Percentiles rank a stretch among this genome's conserved stretches.
These are phyloP conservation scores for Jackrogersella minutella DNA, from an alignment of 495 filamentous ascomycete genomes.

Conservation along the genomic window DNA sequence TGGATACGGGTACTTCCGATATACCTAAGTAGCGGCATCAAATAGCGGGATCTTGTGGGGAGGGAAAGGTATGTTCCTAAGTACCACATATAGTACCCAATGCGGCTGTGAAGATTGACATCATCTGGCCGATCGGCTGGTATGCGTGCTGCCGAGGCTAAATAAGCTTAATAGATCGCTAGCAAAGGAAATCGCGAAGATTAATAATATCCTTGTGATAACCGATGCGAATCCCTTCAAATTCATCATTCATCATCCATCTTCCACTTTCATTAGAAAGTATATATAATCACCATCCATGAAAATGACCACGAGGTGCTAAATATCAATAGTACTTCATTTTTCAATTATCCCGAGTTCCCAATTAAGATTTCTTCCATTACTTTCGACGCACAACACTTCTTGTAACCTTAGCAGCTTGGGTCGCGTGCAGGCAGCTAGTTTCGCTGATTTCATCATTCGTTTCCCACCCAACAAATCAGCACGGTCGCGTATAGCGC, in stretches of 20 bases:
- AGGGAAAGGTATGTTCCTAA: slow-evolving; percentile 23
- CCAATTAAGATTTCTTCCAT: no score
- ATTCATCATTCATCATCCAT: background rate
- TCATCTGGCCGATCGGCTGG: slow-evolving; percentile 26
- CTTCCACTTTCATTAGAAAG: background rate
- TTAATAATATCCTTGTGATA: slow-evolving; percentile 19
- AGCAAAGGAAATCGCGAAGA: slow-evolving; percentile 5
- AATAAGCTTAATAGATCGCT: slow-evolving; percentile 27
- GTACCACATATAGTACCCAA: slow-evolving; percentile 18
- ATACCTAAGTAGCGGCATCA: background rate
- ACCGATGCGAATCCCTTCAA: slow-evolving; percentile 23
- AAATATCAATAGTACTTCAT: no score
- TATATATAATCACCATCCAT: no score
- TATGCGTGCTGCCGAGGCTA: slow-evolving; percentile 33
- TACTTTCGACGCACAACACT: no score
- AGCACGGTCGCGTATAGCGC: no score
- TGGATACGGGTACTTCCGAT: background rate
- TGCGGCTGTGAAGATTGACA: slow-evolving; percentile 24
- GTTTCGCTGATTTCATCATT: no score
- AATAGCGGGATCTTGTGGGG: slow-evolving; percentile 12
- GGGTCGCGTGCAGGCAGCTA: no score
- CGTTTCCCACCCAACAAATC: no score
- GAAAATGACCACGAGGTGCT: no score
- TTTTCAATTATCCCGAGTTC: no score
- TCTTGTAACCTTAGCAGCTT: no score